Evolutionary conservation across 2,329 filamentous ascomycete genomes (phyloP).

Genomic region (Pyrenophora seminiperda): DNA sequence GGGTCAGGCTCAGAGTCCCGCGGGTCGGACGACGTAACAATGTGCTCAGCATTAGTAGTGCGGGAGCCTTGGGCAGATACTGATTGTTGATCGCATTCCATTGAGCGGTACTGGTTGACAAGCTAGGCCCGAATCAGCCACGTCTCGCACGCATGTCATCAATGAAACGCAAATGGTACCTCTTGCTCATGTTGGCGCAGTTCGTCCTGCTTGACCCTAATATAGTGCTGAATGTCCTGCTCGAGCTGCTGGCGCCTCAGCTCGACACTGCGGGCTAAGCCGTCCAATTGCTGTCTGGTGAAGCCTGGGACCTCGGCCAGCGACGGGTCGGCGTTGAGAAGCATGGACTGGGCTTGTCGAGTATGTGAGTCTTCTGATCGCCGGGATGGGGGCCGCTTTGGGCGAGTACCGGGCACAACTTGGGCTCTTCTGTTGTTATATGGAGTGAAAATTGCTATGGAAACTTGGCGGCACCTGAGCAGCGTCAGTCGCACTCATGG

Average conservation of each 20-base stretch:
- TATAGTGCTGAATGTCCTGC: slow-evolving; percentile 43
- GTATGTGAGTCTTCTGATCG: slow-evolving; percentile 13
- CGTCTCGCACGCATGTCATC: slow-evolving; percentile 7
- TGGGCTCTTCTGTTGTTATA: slow-evolving; percentile 10
- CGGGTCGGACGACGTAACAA: slow-evolving; percentile 14
- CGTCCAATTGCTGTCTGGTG: slow-evolving; percentile 39
- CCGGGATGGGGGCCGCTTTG: slow-evolving; percentile 27
- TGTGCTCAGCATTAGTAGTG: slow-evolving; percentile 10
- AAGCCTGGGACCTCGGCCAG: slow-evolving; percentile 44
- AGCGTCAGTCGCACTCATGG: slow-evolving; percentile 26
- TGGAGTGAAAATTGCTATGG: neutral
- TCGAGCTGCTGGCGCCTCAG: slow-evolving; percentile 44
- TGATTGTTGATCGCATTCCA: slow-evolving; percentile 31
- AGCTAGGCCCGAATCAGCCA: slow-evolving; percentile 41
- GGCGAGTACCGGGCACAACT: slow-evolving; percentile 10
- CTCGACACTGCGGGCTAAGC: slow-evolving; percentile 42
- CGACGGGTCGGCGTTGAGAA: slow-evolving; percentile 35
- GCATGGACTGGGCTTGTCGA: slow-evolving; percentile 31
- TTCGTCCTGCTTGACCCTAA: slow-evolving; percentile 41
- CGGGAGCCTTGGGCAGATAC: slow-evolving; percentile 11
- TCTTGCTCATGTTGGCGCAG: slow-evolving; percentile 40
- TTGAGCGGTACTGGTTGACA: slow-evolving; percentile 39
- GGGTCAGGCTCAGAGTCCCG: slow-evolving; percentile 17
- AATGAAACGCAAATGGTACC: slow-evolving; percentile 26
- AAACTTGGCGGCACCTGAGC: slow-evolving; percentile 17